Conservation (phyloP, 2,329 filamentous ascomycete species). For the Bipolaris victoriae region DNA sequence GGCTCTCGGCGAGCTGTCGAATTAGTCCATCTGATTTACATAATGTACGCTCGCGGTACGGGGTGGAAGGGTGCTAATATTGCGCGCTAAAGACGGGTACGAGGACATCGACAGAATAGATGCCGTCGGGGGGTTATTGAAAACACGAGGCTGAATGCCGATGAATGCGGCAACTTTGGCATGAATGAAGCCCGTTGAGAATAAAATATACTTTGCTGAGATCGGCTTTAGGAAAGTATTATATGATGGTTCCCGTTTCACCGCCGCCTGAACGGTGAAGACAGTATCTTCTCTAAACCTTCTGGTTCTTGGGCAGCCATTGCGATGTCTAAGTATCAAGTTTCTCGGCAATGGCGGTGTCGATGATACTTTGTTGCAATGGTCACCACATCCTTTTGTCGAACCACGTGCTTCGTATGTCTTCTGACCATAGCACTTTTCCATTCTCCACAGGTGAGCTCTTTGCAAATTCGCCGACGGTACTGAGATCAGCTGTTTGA, state of each 20-base stretch:
- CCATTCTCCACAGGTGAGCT: constrained; percentile 1
- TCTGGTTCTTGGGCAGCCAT: constrained; percentile 20
- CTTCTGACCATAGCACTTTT: constrained; percentile 3
- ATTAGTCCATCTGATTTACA: no score
- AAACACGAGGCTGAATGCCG: constrained; percentile 21
- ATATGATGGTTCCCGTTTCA: constrained; percentile 14
- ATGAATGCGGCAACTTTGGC: constrained; percentile 50
- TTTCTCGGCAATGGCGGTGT: constrained; percentile 35
- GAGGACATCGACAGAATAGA: no score
- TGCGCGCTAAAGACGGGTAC: no score
- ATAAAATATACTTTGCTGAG: background rate
- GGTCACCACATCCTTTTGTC: background rate
- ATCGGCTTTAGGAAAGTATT: constrained; percentile 13
- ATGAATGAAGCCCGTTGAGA: constrained; percentile 6
- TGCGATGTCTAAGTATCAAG: constrained; percentile 32
- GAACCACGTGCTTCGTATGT: constrained; percentile 1
- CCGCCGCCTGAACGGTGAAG: constrained; percentile 23
- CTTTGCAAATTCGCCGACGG: background rate
- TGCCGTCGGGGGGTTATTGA: constrained; percentile 4
- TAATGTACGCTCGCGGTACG: no score
- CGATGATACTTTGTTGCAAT: constrained; percentile 15
- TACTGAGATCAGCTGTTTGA: background rate
- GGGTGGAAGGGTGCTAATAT: no score
- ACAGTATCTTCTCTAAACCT: constrained; percentile 28
- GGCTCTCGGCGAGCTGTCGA: no score